phyloP scores from a whole-genome alignment of 2,329 filamentous ascomycete species.

The Phyllosticta citrichinensis region DNA sequence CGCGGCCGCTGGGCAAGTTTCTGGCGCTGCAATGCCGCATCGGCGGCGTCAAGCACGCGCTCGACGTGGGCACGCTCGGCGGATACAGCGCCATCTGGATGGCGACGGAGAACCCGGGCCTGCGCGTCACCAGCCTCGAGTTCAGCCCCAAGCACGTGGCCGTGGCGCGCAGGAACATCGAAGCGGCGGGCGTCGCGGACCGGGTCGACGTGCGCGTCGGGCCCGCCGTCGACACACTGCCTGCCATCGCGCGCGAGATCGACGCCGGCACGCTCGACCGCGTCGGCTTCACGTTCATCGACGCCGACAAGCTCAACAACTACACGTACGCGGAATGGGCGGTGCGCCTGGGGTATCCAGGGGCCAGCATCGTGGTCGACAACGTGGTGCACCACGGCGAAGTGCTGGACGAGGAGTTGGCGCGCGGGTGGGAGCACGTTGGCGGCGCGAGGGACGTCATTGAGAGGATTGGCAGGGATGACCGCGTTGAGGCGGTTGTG shows the following conservation, averaged over 20 bases:
- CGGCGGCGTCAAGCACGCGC: constrained; percentile 21
- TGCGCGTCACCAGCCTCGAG: constrained; percentile 42
- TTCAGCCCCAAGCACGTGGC: constrained; percentile 35
- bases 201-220: constrained; percentile 38
- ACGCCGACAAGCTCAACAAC: constrained; percentile 43
- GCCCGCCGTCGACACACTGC: constrained; percentile 33
- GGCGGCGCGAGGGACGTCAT: constrained; percentile 29
- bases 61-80: constrained; percentile 48
- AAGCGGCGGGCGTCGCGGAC: constrained; percentile 29
- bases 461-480: constrained; percentile 34
- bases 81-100: constrained; percentile 47
- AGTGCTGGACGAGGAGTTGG: constrained; percentile 22
- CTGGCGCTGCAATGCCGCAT: constrained; percentile 24
- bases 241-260: constrained; percentile 33
- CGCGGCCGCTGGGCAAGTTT: constrained; percentile 23
- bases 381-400: constrained; percentile 38
- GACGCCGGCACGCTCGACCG: constrained; percentile 25
- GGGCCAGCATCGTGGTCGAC: constrained; percentile 39
- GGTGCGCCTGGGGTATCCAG: constrained; percentile 27
- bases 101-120: constrained; percentile 27
- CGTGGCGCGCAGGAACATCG: constrained; percentile 38
- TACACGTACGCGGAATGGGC: constrained; percentile 40
- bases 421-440: constrained; percentile 17
- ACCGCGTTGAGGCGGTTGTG: constrained; percentile 32
- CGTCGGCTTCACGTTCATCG: constrained; percentile 45